phyloP scores from a whole-genome alignment of 345 rosid species.

The Moringa oleifera region DNA sequence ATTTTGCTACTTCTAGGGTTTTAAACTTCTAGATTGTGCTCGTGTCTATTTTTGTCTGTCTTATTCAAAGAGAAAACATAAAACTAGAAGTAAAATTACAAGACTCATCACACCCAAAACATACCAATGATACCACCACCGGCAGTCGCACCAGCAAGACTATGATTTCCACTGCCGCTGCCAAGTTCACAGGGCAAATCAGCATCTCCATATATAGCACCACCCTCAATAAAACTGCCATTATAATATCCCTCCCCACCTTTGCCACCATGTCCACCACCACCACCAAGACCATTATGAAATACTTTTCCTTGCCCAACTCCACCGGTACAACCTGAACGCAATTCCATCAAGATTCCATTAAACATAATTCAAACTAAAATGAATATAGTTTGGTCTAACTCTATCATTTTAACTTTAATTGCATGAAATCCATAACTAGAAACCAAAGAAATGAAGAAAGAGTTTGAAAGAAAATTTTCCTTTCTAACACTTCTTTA shows the following conservation, averaged over 20 bases:
- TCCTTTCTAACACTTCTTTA: neutral
- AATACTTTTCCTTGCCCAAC: conserved; percentile 70
- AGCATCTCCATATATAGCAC: conserved; percentile 67
- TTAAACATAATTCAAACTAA: conserved; percentile 4
- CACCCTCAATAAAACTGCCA: conserved; percentile 67
- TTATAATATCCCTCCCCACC: conserved; percentile 82
- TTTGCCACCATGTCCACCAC: conserved; percentile 95
- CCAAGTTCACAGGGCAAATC: conserved; percentile 97
- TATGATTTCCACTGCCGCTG: conserved; percentile 86
- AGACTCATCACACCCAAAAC: conserved; percentile 14
- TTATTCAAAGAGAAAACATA: neutral
- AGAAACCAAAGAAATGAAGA: neutral
- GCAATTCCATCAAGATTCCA: conserved; percentile 11
- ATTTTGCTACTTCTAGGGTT: too few relatives aligned
- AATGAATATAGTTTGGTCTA: neutral
- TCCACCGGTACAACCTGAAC: conserved; percentile 84
- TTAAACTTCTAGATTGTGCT: too few relatives aligned
- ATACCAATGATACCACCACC: conserved; percentile 94
- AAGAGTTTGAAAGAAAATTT: neutral
- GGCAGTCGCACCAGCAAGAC: conserved; percentile 57
- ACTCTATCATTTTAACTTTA: neutral
- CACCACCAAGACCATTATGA: conserved; percentile 72
- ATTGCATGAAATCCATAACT: neutral
- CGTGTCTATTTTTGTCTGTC: neutral
- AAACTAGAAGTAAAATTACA: neutral